Percentiles rank a stretch among this genome's conserved stretches.
These are phyloP conservation scores for Lactarius trivialis DNA, from an alignment of 768 basidiomycete species.

Conservation along the genomic window DNA sequence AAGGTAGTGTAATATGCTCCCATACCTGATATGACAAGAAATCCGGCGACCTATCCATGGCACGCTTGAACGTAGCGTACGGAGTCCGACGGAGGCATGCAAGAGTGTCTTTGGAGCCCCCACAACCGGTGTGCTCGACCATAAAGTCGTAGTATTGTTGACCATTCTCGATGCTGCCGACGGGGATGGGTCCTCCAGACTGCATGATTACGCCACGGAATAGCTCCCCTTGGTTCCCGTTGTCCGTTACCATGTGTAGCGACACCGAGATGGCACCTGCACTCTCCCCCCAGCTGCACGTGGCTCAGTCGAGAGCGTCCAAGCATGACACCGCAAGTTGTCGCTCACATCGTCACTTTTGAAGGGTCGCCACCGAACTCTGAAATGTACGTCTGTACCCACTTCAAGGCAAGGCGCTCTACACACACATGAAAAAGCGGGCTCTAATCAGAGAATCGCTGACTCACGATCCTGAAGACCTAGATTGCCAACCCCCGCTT, in stretches of 20 bases:
- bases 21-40: conserved; percentile 37
- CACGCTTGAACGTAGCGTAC: conserved; percentile 33
- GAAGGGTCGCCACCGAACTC: conserved; percentile 31
- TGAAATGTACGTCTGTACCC: conserved; percentile 34
- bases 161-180: conserved; percentile 35
- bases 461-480: conserved; percentile 21
- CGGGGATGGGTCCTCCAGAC: conserved; percentile 30
- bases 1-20: background rate
- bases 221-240: conserved; percentile 39
- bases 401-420: conserved; percentile 39
- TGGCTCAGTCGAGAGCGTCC: conserved; percentile 30
- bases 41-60: conserved; percentile 36
- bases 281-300: conserved; percentile 45
- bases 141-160: conserved; percentile 41
- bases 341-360: conserved; percentile 36
- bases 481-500: too few relatives aligned
- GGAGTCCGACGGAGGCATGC: conserved; percentile 37
- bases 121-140: conserved; percentile 38
- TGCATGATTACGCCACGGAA: conserved; percentile 49
- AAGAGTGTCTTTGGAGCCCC: conserved; percentile 35
- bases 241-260: conserved; percentile 44
- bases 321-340: conserved; percentile 24
- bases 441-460: conserved; percentile 35
- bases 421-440: background rate
- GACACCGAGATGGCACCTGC: conserved; percentile 52